phyloP scores from a whole-genome alignment of 1,284 basidiomycete species.

The Irpex sp. region DNA sequence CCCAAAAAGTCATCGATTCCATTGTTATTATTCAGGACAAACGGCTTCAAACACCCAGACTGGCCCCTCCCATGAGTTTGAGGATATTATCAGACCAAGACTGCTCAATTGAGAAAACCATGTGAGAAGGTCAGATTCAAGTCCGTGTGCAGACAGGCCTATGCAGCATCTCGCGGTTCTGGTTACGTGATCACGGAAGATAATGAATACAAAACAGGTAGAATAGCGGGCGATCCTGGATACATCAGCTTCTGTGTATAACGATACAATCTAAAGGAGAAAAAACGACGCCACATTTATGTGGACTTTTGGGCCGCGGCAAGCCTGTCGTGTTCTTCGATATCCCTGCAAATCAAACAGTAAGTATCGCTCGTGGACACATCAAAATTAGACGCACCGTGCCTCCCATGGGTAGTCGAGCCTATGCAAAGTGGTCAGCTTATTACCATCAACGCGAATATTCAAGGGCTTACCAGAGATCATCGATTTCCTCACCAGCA shows the following conservation, averaged over 20 bases:
- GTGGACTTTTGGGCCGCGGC: slow-evolving; percentile 31
- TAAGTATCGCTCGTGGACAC: slow-evolving; percentile 5
- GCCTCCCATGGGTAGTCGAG: slow-evolving; percentile 84
- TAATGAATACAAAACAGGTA: no score
- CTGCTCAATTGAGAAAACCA: no score
- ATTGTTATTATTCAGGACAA: no score
- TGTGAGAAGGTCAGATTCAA: no score
- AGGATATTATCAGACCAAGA: no score
- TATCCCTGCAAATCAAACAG: slow-evolving; percentile 43
- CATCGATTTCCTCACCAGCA: slow-evolving; percentile 58
- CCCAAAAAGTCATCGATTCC: no score
- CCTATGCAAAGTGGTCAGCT: slow-evolving; percentile 37
- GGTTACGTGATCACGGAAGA: no score
- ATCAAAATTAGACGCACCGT: slow-evolving; percentile 39
- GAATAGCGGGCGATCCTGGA: not conserved
- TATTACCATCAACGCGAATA: slow-evolving; percentile 5
- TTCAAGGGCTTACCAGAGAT: slow-evolving; percentile 35
- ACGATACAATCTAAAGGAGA: not conserved
- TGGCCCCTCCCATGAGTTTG: no score
- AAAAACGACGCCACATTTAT: not conserved
- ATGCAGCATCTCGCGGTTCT: no score
- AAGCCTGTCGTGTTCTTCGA: slow-evolving; percentile 70
- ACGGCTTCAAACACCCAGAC: no score
- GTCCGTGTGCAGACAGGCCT: no score
- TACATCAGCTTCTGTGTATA: not conserved